Percentiles rank a stretch among this genome's conserved stretches.
Conservation (phyloP, 108 stramenopile species). For the Skeletonema costatum region DNA sequence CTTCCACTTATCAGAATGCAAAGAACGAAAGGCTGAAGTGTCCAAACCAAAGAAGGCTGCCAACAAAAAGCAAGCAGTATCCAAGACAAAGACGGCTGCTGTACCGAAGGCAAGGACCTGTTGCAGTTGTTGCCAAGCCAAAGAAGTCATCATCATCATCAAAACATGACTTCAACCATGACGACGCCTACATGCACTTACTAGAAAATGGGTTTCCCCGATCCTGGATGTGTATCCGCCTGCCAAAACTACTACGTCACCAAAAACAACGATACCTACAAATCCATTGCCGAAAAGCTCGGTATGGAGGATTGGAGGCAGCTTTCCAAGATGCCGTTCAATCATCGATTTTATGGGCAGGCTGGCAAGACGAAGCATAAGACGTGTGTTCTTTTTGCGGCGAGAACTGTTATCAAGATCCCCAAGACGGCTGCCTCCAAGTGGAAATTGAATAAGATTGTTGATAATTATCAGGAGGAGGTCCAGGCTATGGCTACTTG, state of each 20-base stretch:
- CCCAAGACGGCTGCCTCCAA: constrained; percentile 9
- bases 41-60: constrained; percentile 5
- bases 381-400: neutral
- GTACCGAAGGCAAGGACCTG: neutral
- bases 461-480: constrained; percentile 20
- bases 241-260: constrained; percentile 14
- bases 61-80: neutral
- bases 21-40: constrained; percentile 1
- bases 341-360: constrained; percentile 6
- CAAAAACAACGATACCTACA: constrained; percentile 13
- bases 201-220: constrained; percentile 6
- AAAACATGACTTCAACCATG: neutral
- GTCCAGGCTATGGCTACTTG: constrained; percentile 23
- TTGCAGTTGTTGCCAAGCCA: neutral
- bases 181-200: constrained; percentile 7
- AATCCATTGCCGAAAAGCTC: neutral
- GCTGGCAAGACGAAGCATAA: neutral
- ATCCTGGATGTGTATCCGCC: neutral
- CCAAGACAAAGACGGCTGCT: neutral
- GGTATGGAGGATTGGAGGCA: constrained; percentile 14
- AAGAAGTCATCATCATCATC: neutral
- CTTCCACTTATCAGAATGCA: neutral
- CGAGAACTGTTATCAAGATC: constrained; percentile 21
- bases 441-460: constrained; percentile 28
- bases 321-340: neutral